A percentile compares a stretch with the other conserved stretches of the same genome.
Evolutionary conservation across 331 rosid species (phyloP).

Genomic region (Pyrus hybrid): DNA sequence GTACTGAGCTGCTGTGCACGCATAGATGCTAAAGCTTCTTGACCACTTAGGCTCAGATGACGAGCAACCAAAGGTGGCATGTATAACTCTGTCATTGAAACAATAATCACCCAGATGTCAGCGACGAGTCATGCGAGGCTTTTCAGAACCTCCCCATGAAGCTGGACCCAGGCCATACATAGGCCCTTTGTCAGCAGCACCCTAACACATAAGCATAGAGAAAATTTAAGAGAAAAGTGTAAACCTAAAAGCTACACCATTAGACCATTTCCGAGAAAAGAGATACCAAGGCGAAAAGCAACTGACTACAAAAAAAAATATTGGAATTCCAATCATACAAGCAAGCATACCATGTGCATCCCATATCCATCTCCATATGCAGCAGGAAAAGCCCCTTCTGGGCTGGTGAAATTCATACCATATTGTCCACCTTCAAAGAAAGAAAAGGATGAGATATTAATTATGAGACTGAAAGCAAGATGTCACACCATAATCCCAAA

Average conservation of each 20-base stretch:
- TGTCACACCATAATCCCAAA: neutral
- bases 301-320: neutral
- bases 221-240: neutral
- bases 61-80: conserved; percentile 16
- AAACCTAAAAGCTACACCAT: conserved; percentile 7
- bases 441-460: conserved; percentile 2
- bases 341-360: conserved; percentile 44
- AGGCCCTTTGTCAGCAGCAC: conserved; percentile 54
- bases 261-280: conserved; percentile 3
- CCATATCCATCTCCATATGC: conserved; percentile 71
- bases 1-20: conserved; percentile 35
- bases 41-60: conserved; percentile 16
- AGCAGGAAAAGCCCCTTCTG: conserved; percentile 44
- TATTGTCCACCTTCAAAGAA: conserved; percentile 52
- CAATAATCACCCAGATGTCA: conserved; percentile 31
- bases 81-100: conserved; percentile 17
- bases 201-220: conserved; percentile 38
- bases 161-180: conserved; percentile 47
- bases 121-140: conserved; percentile 60
- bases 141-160: conserved; percentile 66
- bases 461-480: neutral
- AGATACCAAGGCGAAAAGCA: neutral
- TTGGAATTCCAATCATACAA: neutral
- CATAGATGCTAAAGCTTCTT: conserved; percentile 31
- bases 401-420: conserved; percentile 52